Evolutionary conservation across 352 stramenopile species (phyloP).

Genomic region (Phytophthora pisi): DNA sequence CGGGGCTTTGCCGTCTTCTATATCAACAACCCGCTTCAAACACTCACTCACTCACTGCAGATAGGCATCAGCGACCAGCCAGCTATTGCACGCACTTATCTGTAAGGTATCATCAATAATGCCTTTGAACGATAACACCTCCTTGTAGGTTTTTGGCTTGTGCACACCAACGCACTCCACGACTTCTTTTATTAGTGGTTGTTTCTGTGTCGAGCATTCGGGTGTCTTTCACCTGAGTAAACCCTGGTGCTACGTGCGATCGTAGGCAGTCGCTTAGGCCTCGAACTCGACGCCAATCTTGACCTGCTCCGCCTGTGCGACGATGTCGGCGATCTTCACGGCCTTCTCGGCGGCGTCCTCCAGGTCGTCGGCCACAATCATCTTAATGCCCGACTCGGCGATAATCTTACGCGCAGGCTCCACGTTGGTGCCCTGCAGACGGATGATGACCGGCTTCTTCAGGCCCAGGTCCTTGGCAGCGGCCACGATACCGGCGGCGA

Average conservation of each 20-base stretch:
- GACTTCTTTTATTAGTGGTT: conserved; percentile 35
- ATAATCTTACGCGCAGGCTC: conserved; percentile 95
- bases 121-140: conserved; percentile 20
- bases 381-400: conserved; percentile 92
- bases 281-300: conserved; percentile 80
- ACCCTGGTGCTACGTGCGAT: conserved; percentile 25
- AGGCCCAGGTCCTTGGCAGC: conserved; percentile 96
- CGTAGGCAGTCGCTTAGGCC: conserved; percentile 41
- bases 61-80: conserved; percentile 16
- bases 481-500: conserved; percentile 96
- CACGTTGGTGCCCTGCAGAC: conserved; percentile 98
- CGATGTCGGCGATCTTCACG: conserved; percentile 90
- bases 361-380: conserved; percentile 95
- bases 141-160: conserved; percentile 19
- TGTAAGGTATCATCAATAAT: conserved; percentile 26
- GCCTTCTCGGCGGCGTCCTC: conserved; percentile 96
- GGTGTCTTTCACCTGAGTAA: conserved; percentile 33
- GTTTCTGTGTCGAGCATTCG: conserved; percentile 33
- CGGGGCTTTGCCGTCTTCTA: conserved; percentile 2
- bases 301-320: conserved; percentile 71
- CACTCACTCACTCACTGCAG: conserved; percentile 7
- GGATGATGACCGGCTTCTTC: conserved; percentile 98
- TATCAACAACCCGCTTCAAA: conserved; percentile 6
- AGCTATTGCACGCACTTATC: conserved; percentile 20
- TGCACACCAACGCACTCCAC: conserved; percentile 30